These are phyloP conservation scores for Leucocoprinus leucothites DNA, from an alignment of 768 basidiomycete genomes.

Conservation along the genomic window DNA sequence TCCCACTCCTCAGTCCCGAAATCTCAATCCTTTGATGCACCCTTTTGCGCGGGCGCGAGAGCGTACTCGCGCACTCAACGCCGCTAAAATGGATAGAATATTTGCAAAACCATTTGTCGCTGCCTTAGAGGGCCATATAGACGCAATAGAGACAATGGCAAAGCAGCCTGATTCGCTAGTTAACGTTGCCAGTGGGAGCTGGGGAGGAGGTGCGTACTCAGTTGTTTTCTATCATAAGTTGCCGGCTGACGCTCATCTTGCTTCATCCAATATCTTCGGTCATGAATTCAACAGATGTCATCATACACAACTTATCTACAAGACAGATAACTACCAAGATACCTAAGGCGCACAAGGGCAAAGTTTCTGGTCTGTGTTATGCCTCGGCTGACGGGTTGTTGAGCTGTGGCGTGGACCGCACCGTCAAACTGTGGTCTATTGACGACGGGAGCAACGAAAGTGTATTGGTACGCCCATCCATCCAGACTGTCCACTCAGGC, in stretches of 20 bases:
- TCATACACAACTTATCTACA: conserved; percentile 77
- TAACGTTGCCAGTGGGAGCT: conserved; percentile 86
- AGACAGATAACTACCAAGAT: conserved; percentile 52
- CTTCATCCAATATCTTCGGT: neutral
- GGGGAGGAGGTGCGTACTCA: conserved; percentile 81
- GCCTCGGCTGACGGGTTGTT: conserved; percentile 52
- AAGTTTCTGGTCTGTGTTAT: conserved; percentile 81
- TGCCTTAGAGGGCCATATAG: conserved; percentile 87
- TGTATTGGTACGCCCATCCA: conserved; percentile 15
- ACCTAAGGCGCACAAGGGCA: conserved; percentile 77
- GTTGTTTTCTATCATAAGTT: neutral
- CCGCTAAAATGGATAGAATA: conserved; percentile 95
- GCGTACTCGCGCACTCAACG: conserved; percentile 90
- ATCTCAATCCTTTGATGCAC: conserved; percentile 93
- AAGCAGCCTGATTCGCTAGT: conserved; percentile 72
- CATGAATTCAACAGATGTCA: conserved; percentile 58
- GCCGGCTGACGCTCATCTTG: neutral
- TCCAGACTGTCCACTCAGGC: conserved; percentile 20
- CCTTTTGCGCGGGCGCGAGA: conserved; percentile 93
- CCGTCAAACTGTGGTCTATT: conserved; percentile 78
- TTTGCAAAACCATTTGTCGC: conserved; percentile 97
- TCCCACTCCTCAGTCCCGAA: conserved; percentile 84
- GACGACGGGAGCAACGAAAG: conserved; percentile 25
- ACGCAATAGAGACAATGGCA: conserved; percentile 86
- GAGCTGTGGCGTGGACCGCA: conserved; percentile 81